Conservation (phyloP, 306 rosid species). For the Vigna mungo region DNA sequence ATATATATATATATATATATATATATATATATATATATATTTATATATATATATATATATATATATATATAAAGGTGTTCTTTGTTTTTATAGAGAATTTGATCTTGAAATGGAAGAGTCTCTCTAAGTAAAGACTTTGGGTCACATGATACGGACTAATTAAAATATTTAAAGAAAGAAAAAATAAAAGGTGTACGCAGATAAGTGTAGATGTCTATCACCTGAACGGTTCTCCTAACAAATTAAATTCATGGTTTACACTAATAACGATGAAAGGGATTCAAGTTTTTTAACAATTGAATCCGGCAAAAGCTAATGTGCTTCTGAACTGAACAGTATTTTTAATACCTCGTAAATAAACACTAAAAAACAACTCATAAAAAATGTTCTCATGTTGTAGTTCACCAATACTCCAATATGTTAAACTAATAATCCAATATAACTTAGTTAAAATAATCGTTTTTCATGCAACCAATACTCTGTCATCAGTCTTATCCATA, state of each 20-base stretch:
- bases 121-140: neutral
- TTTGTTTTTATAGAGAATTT: neutral
- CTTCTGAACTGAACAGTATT: neutral
- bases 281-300: neutral
- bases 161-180: neutral
- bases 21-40: too few relatives aligned
- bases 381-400: neutral
- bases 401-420: neutral
- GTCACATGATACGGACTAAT: neutral
- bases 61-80: neutral
- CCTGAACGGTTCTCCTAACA: neutral
- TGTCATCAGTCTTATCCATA: neutral
- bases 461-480: neutral
- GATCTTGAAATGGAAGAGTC: neutral
- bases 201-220: neutral
- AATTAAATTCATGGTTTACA: neutral
- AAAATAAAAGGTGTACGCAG: neutral
- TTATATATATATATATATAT: too few relatives aligned
- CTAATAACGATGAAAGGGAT: constrained; percentile 10
- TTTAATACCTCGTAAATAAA: neutral
- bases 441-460: neutral
- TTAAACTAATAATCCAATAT: neutral
- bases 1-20: too few relatives aligned
- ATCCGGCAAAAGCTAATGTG: neutral
- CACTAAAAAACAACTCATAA: neutral